Percentiles rank a stretch among this genome's conserved stretches.
These are phyloP conservation scores for Aquilaria yunnanensis DNA, from an alignment of 345 rosid genomes.

Conservation along the genomic window DNA sequence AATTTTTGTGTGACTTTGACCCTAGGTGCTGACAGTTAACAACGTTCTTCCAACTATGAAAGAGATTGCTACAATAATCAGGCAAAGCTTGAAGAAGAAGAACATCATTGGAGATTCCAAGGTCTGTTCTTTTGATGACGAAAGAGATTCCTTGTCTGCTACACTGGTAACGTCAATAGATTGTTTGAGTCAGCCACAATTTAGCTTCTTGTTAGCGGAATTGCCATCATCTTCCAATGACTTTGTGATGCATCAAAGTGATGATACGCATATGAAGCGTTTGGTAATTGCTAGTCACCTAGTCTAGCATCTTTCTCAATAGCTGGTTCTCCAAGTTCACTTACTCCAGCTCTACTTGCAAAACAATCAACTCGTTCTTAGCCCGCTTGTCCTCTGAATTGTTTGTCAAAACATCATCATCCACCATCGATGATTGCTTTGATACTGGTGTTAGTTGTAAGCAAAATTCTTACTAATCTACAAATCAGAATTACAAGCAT, in stretches of 20 bases:
- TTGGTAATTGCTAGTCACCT: conserved; percentile 37
- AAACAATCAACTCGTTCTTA: conserved; percentile 40
- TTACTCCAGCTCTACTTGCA: conserved; percentile 44
- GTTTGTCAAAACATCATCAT: conserved; percentile 41
- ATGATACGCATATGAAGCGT: conserved; percentile 39
- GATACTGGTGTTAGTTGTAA: conserved; percentile 47
- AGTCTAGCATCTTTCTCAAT: conserved; percentile 30
- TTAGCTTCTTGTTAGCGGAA: conserved; percentile 16
- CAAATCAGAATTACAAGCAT: not conserved
- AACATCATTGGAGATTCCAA: conserved; percentile 10
- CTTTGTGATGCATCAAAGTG: conserved; percentile 24
- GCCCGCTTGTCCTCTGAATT: conserved; percentile 43
- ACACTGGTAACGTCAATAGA: conserved; percentile 50
- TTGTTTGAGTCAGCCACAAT: conserved; percentile 30
- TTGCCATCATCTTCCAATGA: conserved; percentile 10
- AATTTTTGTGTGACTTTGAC: no score
- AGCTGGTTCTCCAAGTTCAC: conserved; percentile 46
- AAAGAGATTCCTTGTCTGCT: conserved; percentile 33
- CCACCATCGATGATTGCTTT: conserved; percentile 55
- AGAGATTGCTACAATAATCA: no score
- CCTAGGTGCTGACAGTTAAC: no score
- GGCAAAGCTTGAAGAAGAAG: no score
- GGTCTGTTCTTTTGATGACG: conserved; percentile 45
- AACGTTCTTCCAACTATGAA: no score
- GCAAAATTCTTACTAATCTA: conserved; percentile 62